Evolutionary conservation across 805 yeast species (phyloP), one percentile per base, ranked within the genome.

Genomic region (Lachancea mirantina): DNA sequence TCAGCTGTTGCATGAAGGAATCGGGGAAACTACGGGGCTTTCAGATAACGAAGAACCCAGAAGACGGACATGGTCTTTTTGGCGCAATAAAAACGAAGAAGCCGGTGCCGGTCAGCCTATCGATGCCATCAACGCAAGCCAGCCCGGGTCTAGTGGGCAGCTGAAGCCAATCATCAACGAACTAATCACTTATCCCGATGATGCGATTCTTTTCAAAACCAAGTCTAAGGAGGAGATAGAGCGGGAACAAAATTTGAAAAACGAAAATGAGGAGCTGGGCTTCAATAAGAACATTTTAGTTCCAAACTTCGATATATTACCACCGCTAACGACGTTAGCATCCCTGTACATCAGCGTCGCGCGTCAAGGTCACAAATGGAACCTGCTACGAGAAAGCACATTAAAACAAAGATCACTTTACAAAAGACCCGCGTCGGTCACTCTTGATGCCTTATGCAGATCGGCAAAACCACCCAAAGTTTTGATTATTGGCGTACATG

Each of bases 401-500:
- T 9, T 32, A 4, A 28, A 27, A 17, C 41, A 19, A n/a, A 40
- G 34, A 32, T 36, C 41, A 10, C 22, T 51, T 4, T 39, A 38
- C 21, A 34, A 43, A 20, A 30, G 39, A 14, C 35, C 40, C 27
- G 43, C 59, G 1, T 27, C 32, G 1, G 38, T 38, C 4, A 48
- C 40, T 20, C 35, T 55, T 5, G 28, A 35, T 13, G 32, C 36
- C 7, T 18, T 56, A 15, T 41, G 54, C 2, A 32, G 46, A 14
- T 44, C 43, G 8, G 43, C 38, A 4, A 38, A 34, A 11, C 42
- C 39, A 29, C 64, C 74, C 22, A 74, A 76, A 41, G 83, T 83
- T 0, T 68, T 89, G 19, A 80, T 92, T 21, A 75, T 89, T 38
- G 98, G 98, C 0, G 88, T 89, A 2, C 98, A 89, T 61, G 98